These are phyloP conservation scores for Penicillium desertorum DNA, from an alignment of 495 filamentous ascomycete genomes.

Conservation along the genomic window DNA sequence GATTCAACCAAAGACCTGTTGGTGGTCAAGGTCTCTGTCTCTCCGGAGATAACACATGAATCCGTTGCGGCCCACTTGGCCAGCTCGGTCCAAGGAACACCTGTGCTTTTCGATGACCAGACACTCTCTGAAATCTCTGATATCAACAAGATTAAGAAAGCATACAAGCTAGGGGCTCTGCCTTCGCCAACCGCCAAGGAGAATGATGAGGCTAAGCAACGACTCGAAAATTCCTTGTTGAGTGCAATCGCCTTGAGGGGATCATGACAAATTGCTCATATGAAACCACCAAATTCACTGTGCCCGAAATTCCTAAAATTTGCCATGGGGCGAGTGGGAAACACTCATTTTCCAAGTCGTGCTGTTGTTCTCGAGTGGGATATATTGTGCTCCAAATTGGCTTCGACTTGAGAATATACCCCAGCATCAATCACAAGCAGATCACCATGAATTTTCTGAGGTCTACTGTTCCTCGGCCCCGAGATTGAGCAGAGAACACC, in stretches of 20 bases:
- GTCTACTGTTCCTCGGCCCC: neutral
- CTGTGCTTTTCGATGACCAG: constrained; percentile 63
- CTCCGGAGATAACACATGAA: constrained; percentile 50
- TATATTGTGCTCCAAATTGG: neutral
- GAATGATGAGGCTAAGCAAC: constrained; percentile 37
- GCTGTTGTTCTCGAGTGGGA: neutral
- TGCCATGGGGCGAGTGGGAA: neutral
- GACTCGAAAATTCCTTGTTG: constrained; percentile 62
- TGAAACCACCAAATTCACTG: neutral
- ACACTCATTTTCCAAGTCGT: neutral
- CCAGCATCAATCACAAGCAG: neutral
- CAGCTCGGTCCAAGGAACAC: constrained; percentile 59
- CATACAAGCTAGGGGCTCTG: constrained; percentile 71
- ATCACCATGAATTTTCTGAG: neutral
- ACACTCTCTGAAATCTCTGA: constrained; percentile 59
- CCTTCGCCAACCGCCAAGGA: constrained; percentile 34
- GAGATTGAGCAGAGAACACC: neutral
- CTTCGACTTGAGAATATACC: neutral
- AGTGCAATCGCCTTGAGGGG: constrained; percentile 74
- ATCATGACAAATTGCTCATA: constrained; percentile 31
- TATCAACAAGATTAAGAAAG: constrained; percentile 68
- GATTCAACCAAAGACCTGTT: constrained; percentile 68
- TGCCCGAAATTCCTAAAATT: neutral
- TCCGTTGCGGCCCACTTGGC: constrained; percentile 62
- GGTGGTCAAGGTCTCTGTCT: constrained; percentile 66